Evolutionary conservation across 2,329 filamentous ascomycete genomes (phyloP).

Genomic region (Phaeomoniella chlamydospora): DNA sequence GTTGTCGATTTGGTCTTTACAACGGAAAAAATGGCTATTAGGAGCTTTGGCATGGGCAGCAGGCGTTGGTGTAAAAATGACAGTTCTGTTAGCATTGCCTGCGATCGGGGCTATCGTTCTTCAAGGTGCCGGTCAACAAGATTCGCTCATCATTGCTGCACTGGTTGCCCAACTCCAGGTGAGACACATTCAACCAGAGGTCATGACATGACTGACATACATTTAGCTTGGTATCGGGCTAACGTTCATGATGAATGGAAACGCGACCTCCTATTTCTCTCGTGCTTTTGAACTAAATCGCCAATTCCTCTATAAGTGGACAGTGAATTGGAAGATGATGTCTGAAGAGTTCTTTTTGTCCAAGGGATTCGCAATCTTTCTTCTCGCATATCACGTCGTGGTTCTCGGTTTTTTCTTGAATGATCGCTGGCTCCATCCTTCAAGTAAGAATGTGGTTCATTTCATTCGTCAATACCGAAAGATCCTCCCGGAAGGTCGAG

Average conservation of each 20-base stretch:
- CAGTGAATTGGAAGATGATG: constrained; percentile 97
- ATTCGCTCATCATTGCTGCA: constrained; percentile 52
- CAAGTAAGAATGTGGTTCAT: constrained; percentile 37
- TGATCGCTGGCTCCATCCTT: constrained; percentile 59
- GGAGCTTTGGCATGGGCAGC: constrained; percentile 61
- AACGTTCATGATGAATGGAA: constrained; percentile 53
- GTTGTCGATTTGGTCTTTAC: constrained; percentile 63
- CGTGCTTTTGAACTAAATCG: constrained; percentile 83
- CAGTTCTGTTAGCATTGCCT: constrained; percentile 66
- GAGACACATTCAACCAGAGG: constrained; percentile 14
- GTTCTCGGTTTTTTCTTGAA: constrained; percentile 54
- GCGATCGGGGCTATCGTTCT: constrained; percentile 66
- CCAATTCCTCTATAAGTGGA: constrained; percentile 94
- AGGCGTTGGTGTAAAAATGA: constrained; percentile 92
- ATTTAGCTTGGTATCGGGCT: constrained; percentile 36
- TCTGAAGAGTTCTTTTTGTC: constrained; percentile 68
- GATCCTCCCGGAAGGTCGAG: constrained; percentile 29
- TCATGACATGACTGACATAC: constrained; percentile 8
- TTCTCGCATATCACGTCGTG: constrained; percentile 51
- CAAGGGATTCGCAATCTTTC: constrained; percentile 48
- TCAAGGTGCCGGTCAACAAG: constrained; percentile 52
- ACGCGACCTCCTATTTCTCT: constrained; percentile 57
- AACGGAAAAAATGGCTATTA: constrained; percentile 57
- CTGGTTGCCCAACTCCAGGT: constrained; percentile 71
- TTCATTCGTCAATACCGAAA: constrained; percentile 36